phyloP scores from a whole-genome alignment of 2,329 filamentous ascomycete genomes.

The Phoma sp. region DNA sequence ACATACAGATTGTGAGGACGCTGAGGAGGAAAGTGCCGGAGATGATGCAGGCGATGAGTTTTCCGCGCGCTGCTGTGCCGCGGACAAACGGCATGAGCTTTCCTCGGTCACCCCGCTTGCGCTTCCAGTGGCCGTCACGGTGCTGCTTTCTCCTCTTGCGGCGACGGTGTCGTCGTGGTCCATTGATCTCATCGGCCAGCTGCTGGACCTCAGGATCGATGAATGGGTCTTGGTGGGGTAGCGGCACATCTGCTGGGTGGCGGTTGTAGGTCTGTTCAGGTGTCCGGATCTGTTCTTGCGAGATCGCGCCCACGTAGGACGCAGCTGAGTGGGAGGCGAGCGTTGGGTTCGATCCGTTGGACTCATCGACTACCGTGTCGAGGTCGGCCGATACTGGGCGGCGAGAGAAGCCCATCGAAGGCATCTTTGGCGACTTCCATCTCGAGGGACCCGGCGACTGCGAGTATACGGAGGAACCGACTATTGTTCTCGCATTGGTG shows the following conservation, averaged over 20 bases:
- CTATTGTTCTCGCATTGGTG: constrained; percentile 19
- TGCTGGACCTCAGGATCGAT: constrained; percentile 58
- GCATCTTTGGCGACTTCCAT: constrained; percentile 43
- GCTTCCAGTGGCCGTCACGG: constrained; percentile 38
- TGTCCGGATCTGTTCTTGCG: constrained; percentile 29
- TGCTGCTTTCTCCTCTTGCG: constrained; percentile 40
- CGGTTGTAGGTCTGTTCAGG: constrained; percentile 34
- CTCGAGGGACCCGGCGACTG: constrained; percentile 37
- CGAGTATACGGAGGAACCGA: constrained; percentile 47
- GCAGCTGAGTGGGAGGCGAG: constrained; percentile 45
- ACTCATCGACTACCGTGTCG: constrained; percentile 30
- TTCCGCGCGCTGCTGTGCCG: constrained; percentile 39
- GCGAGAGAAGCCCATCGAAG: constrained; percentile 41
- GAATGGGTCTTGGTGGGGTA: constrained; percentile 19
- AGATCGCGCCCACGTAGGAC: constrained; percentile 44
- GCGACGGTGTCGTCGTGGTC: constrained; percentile 46
- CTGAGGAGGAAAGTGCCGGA: constrained; percentile 68
- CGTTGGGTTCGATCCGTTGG: constrained; percentile 38
- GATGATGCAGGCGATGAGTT: constrained; percentile 59
- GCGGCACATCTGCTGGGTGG: constrained; percentile 42
- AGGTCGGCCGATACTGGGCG: constrained; percentile 36
- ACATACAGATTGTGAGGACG: constrained; percentile 71
- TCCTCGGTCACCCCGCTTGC: constrained; percentile 27
- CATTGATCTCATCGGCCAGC: constrained; percentile 54
- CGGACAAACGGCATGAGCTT: constrained; percentile 28